Evolutionary conservation across 352 stramenopile species (phyloP).

Genomic region (Globisporangium iwayamae): DNA sequence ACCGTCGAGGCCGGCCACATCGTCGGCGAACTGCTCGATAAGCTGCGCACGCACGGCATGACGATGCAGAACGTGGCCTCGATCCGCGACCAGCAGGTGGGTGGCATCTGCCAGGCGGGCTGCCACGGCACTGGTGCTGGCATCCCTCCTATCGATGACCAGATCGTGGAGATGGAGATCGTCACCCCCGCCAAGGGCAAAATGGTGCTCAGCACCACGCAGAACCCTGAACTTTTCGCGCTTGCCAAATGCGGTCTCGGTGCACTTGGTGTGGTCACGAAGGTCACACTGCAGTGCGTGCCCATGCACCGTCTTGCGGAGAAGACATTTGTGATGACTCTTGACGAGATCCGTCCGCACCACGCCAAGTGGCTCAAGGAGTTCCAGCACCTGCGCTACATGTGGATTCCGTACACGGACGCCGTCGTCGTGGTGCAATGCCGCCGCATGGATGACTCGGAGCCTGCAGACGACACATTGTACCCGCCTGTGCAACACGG

Average conservation of each 20-base stretch:
- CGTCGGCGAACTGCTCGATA: conserved; percentile 73
- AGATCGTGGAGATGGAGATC: conserved; percentile 95
- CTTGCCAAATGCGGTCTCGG: conserved; percentile 94
- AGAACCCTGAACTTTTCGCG: conserved; percentile 86
- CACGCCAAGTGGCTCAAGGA: conserved; percentile 72
- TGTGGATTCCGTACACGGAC: conserved; percentile 99
- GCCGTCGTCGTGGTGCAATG: conserved; percentile 93
- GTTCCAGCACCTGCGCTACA: conserved; percentile 93
- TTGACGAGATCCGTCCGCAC: conserved; percentile 81
- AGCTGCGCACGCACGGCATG: conserved; percentile 79
- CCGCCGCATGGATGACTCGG: conserved; percentile 47
- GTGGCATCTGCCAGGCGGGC: conserved; percentile 93
- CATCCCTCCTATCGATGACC: conserved; percentile 96
- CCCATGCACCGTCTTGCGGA: conserved; percentile 92
- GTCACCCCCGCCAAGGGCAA: conserved; percentile 91
- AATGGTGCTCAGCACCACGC: conserved; percentile 81
- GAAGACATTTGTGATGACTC: conserved; percentile 90
- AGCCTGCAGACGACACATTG: conserved; percentile 32
- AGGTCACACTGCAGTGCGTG: conserved; percentile 95
- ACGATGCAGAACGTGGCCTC: conserved; percentile 98
- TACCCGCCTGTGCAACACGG: conserved; percentile 46
- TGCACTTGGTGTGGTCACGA: conserved; percentile 94
- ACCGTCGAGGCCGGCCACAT: conserved; percentile 87
- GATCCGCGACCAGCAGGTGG: conserved; percentile 98
- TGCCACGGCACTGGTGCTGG: conserved; percentile 94